phyloP scores from a whole-genome alignment of 176 grass and related monocot genomes.

The Phragmites australis region DNA sequence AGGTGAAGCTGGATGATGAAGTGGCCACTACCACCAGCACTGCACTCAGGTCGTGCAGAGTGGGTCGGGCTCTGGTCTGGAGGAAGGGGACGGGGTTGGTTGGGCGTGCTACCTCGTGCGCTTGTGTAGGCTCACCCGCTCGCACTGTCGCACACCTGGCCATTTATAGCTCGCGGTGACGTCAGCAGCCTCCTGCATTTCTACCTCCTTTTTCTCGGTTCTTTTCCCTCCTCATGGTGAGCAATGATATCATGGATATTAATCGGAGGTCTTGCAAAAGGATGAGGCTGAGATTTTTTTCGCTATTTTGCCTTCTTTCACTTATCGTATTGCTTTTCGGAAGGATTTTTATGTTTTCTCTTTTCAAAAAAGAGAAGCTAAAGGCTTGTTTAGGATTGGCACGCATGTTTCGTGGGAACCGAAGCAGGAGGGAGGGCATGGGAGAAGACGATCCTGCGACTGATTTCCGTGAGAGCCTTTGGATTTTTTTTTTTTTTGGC shows the following conservation, averaged over 20 bases:
- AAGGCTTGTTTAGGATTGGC: not conserved
- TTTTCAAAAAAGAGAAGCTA: not conserved
- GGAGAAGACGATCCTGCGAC: not conserved
- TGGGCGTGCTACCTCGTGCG: conserved; percentile 5
- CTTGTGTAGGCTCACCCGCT: conserved; percentile 4
- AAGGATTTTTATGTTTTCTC: not conserved
- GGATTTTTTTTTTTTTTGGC: not conserved
- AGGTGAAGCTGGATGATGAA: not conserved
- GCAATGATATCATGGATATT: not conserved
- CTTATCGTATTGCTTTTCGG: not conserved
- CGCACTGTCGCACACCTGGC: not conserved
- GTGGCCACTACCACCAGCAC: not conserved
- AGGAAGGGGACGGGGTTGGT: not conserved
- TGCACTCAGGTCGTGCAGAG: not conserved
- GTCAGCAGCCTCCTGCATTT: not conserved
- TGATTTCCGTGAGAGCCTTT: not conserved
- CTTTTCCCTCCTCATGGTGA: not conserved
- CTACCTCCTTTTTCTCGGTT: not conserved
- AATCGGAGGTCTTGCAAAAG: not conserved
- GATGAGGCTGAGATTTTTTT: not conserved
- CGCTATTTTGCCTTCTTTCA: not conserved
- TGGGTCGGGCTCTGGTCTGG: not conserved
- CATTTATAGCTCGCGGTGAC: conserved; percentile 41
- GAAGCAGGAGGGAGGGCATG: not conserved
- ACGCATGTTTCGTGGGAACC: not conserved